These are phyloP conservation scores for Salix brachista DNA, from an alignment of 345 rosid genomes.

Conservation along the genomic window DNA sequence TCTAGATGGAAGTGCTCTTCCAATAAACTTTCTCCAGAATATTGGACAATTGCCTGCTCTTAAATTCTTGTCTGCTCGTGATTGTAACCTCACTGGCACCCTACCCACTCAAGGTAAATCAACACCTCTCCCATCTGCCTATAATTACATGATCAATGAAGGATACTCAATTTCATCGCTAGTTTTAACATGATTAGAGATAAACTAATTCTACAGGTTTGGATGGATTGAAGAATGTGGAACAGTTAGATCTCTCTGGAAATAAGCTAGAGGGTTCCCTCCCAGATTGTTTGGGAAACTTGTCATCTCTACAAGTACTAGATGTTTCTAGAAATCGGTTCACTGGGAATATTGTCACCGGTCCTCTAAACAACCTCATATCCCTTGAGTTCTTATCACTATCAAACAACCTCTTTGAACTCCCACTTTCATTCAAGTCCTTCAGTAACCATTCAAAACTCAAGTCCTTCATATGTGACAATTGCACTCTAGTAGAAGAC, in stretches of 20 bases:
- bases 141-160: too few species aligned
- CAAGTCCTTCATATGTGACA: too few species aligned
- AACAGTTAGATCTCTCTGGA: background rate
- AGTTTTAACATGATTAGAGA: too few species aligned
- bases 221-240: constrained; percentile 8
- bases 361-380: too few species aligned
- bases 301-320: too few species aligned
- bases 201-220: constrained; percentile 7
- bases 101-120: background rate
- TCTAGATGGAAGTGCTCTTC: rapidly evolving
- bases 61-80: background rate
- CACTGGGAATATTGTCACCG: background rate
- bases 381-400: too few species aligned
- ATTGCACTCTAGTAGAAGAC: too few species aligned
- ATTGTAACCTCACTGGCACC: background rate
- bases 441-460: too few species aligned
- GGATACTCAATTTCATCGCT: background rate
- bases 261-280: background rate
- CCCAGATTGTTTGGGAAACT: too few species aligned
- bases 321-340: background rate
- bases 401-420: too few species aligned
- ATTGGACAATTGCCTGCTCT: background rate
- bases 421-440: too few species aligned
- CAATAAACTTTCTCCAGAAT: background rate
- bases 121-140: background rate